These are phyloP conservation scores for Scedosporium dehoogii DNA, from an alignment of 2,329 filamentous ascomycete species.

Conservation along the genomic window DNA sequence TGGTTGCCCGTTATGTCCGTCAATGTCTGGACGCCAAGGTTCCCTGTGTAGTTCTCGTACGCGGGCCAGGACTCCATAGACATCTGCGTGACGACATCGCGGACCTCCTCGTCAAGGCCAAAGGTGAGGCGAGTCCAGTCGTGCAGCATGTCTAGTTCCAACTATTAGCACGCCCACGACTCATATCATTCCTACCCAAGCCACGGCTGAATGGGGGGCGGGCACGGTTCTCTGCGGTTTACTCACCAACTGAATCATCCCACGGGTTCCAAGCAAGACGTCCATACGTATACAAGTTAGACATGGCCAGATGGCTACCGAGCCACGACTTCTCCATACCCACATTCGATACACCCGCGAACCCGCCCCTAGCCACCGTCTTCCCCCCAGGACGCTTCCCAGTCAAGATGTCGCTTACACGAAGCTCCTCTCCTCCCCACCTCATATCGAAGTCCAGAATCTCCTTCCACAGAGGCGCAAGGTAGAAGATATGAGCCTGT, in stretches of 20 bases:
- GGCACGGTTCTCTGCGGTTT: background rate
- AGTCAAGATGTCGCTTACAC: conserved; percentile 49
- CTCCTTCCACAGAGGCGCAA: conserved; percentile 58
- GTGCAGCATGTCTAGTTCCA: conserved; percentile 32
- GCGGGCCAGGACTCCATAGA: conserved; percentile 61
- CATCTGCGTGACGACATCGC: conserved; percentile 50
- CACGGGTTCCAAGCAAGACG: conserved; percentile 55
- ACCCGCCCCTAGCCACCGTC: conserved; percentile 40
- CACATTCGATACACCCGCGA: conserved; percentile 57
- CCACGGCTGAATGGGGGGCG: too few relatives aligned
- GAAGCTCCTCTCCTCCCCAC: conserved; percentile 43
- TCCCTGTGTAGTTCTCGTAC: conserved; percentile 62
- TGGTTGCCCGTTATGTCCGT: conserved; percentile 58
- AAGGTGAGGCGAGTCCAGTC: conserved; percentile 64
- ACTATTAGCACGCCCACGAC: background rate
- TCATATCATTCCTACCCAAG: background rate
- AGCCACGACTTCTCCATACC: conserved; percentile 59
- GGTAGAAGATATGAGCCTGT: conserved; percentile 58
- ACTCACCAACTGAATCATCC: conserved; percentile 18
- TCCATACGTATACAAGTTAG: conserved; percentile 62
- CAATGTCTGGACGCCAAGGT: conserved; percentile 59
- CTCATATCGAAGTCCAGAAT: conserved; percentile 59
- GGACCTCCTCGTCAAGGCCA: conserved; percentile 38
- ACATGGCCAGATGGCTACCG: conserved; percentile 60
- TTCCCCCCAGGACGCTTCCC: conserved; percentile 48